Evolutionary conservation across 306 rosid species (phyloP), one percentile per base, ranked within the genome.

Genomic region (Macrotyloma uniflorum): DNA sequence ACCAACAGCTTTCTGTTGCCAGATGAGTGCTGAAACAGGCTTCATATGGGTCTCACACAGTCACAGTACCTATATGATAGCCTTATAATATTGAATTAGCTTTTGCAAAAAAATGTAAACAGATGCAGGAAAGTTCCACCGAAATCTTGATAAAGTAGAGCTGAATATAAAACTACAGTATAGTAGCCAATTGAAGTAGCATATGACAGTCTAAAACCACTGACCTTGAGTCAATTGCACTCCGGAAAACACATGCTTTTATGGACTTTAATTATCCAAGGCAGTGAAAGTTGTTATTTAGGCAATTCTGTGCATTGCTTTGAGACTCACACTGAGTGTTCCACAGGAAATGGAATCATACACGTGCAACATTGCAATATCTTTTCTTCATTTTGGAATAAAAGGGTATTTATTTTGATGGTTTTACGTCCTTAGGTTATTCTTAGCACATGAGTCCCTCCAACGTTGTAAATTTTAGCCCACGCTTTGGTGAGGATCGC

Each of bases 381-480:
- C 24, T 45, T 22, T 70, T 26, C 20, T 75, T 33, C 2, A 30
- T 42, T 38, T 70, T 46, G 58, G 50, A 70, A 69, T 54, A 63
- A 80, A 69, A 70, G 62, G 33, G 40, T 45, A 18, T 19, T 62
- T 47, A 28, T 20, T 53, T 66, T 67, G 22, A 10, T 40, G 2
- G 12, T 66, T 74, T 54, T 38, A 42, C 58, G 46, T 73, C 43
- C 72, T 70, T 80, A 38, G 43, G 43, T 38, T 38, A 70, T 70
- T 82, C 74, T 70, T 57, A 75, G 79, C 86, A 86, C 89, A 82
- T 82, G 89, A 75, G 43, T 26, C 74, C 72, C 12, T 38, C 33
- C 86, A 75, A 75, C 50, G 55, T 55, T 75, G 57, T 45, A 72
- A 67, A 73, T 67, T 67, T 75, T 62, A 74, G 71, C 58, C 79